Evolutionary conservation across 768 basidiomycete genomes (phyloP), one percentile per base, ranked within the genome.

Genomic region (Boletus sp.): DNA sequence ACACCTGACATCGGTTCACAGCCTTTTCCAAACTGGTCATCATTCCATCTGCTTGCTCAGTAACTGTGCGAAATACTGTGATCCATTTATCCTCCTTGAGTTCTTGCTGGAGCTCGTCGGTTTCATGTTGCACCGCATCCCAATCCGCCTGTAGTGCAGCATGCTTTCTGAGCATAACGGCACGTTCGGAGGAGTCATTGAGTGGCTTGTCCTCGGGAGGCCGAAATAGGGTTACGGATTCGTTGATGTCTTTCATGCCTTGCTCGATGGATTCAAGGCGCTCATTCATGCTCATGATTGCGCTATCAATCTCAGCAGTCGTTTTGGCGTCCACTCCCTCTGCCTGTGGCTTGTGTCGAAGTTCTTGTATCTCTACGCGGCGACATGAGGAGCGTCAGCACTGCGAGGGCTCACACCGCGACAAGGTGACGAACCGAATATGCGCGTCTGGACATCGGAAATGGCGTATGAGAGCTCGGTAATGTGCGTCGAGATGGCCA

Each of bases 11-110:
- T 59, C 90, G 84, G 64, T 85, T 85, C 41, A 96, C 85, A 9
- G 90, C 93, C 70, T 96, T 98, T 74, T 98, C 92, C 61, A 99
- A 74, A 64, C 90, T 91, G 29, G 83, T 83, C 93, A 98, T 96
- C 96, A 98, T 97, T 25, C 92, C 93, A 68, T 94, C 92, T 40
- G 96, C 95, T 70, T 98, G 95, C 64, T 94, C 88, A 40, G 92
- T 86, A 53, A 93, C 90, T 6, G 91, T 95, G 60, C 94, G 82
- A 72, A 98, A 98, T 21, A 98, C 91, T 11, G 88, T 89, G 63
- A 98, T 79, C 92, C 93, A 97, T 64, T 95, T 95, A 72, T 98
- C 96, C 71, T 98, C 96, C 73, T 91, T 94, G 59, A 98, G 77
- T 72, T 99, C 97, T 64, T 95, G 93, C 58, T 87, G 79, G 54